Evolutionary conservation across 2,329 filamentous ascomycete genomes (phyloP), one percentile per base, ranked within the genome.

Genomic region (Beauveria caledonica): DNA sequence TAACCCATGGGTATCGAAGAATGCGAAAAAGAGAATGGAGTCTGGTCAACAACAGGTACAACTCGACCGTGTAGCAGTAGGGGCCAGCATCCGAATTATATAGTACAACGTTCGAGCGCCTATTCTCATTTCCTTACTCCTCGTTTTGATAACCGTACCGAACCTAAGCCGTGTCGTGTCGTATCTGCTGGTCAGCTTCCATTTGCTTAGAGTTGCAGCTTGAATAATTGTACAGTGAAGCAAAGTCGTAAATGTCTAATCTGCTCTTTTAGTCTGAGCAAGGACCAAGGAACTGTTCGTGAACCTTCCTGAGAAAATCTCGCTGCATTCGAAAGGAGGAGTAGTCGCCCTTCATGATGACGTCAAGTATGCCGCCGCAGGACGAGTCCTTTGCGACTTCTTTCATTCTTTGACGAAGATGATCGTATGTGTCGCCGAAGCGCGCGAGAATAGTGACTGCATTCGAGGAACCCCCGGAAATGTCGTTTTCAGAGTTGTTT

Each of bases 401-500:
- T 11, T 67, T 69, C 79, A 93, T 86, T 36, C 83, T 80, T 3
- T 80, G 71, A 51, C 79, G 76, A 17, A 96, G 73, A 2, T 71
- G 71, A 10, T 77, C 68, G 68, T 86, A 82, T 0, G 89, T 89
- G 2, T 85, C 75, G 1, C 81, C 76, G 71, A 99, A 97, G 13
- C 80, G 78, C n/a, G 78, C 70, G 64, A 90, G 77, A 53, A 97
- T 89, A 9, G 82, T 77, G 0, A 73, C 65, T 8, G 88, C 89
- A 65, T 90, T 88, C 50, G 78, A 81, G 0, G 92, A 94, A 10
- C 92, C 92, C 10, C 92, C 92, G 0, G 94, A 87, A 27, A 99
- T 94, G 68, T 99, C 94, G 71, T 97, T 97, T 27, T 80, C 76
- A 0, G 83, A 72, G 62, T 90, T 89, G 72, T 97, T 96, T 0